Base-by-base conservation (phyloP, 169 alveolate species). In the Babesia gibsoni region DNA sequence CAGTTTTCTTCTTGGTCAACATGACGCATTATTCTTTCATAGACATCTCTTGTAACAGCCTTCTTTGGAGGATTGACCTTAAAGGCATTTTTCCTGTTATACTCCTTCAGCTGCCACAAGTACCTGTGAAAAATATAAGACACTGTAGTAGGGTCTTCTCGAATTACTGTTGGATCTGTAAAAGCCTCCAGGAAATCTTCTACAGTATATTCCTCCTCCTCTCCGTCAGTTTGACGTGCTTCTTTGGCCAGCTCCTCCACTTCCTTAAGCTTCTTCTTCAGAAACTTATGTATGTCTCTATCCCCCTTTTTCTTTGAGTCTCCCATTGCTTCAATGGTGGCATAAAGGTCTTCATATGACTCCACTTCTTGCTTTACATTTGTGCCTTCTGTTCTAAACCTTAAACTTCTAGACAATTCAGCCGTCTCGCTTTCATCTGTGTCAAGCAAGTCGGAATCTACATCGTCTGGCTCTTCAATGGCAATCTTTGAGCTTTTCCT, bases 241-340 rank as follows among this genome's bases (percentile, higher is more conserved):
- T 29, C 49, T 2, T 45, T 30, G n/a, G 66, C 7, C 18, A 35
- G 45, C 16, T 39, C 46, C 22, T 54, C 14, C 14, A 36, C 49
- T 27, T 59, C 82, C 66, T 70, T 70, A 4, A 70, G 49, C 27
- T 33, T 37, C 22, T 53, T 48, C 33, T 58, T n/a, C 39, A 70
- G 49, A 52, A 70, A 70, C 29, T 45, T 36, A 52, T 59, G 27
- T 23, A 58, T 23, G 2, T 70, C 82, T 22, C 53, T 42, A 16
- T 70, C 73, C 18, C 42, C 27, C 37, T 70, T 70, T 30, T 70
- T 52, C 18, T 18, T 20, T n/a, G 82, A 70, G 5, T 18, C 25
- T 35, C 70, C 46, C 69, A 49, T 52, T 20, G 27, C 22, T 25
- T 70, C 53, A 30, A 70, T 56, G 23, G 64, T 49, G 0, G 75